phyloP scores from a whole-genome alignment of 2,329 filamentous ascomycete species.

The Ophiocordyceps australis region DNA sequence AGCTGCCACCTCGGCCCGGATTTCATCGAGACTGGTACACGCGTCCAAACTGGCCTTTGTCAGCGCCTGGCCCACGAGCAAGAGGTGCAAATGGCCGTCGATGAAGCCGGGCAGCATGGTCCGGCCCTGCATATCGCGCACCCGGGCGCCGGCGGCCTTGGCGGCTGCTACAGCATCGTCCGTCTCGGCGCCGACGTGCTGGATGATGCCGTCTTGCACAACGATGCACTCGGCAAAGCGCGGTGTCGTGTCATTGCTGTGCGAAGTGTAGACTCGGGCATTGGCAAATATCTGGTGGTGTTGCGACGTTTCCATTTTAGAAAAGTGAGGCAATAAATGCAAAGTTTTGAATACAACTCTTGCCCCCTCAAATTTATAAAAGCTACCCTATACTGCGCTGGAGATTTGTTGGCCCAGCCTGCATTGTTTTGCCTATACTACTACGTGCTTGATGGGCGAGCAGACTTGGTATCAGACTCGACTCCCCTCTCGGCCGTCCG shows the following conservation, averaged over 20 bases:
- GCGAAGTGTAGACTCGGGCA: neutral
- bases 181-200: conserved; percentile 12
- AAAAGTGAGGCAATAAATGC: no score
- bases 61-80: conserved; percentile 33
- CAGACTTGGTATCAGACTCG: no score
- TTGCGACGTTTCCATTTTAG: no score
- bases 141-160: conserved; percentile 6
- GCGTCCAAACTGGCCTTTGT: conserved; percentile 28
- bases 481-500: no score
- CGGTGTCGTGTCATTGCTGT: neutral
- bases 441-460: no score
- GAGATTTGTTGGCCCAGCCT: no score
- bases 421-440: no score
- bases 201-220: conserved; percentile 15
- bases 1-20: conserved; percentile 22
- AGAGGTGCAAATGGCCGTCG: conserved; percentile 37
- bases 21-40: conserved; percentile 29
- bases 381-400: no score
- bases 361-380: no score
- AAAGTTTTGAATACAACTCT: no score
- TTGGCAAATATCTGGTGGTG: neutral
- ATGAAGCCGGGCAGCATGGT: conserved; percentile 36
- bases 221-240: conserved; percentile 11
- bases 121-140: conserved; percentile 11
- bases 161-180: conserved; percentile 8